These are phyloP conservation scores for Hypoxylon cercidicola DNA, from an alignment of 495 filamentous ascomycete species.

Conservation along the genomic window DNA sequence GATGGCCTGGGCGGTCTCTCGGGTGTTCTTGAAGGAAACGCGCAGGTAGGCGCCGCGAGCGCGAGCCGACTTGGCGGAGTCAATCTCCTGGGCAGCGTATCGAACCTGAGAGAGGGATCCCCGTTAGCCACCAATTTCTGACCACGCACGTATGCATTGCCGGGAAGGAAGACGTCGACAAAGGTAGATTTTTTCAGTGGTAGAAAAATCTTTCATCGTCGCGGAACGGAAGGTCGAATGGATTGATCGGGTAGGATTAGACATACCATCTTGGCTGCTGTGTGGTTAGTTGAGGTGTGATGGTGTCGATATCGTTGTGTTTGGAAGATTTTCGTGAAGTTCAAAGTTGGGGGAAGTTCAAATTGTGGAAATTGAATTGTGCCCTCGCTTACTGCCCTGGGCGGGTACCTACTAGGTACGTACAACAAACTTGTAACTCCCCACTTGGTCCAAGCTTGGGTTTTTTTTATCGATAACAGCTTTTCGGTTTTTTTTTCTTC, in stretches of 20 bases:
- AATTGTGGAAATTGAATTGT: conserved; percentile 51
- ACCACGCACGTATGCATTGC: neutral
- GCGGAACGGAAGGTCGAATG: conserved; percentile 2
- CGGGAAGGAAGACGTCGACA: conserved; percentile 1
- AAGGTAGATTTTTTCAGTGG: neutral
- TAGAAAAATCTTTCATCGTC: conserved; percentile 12
- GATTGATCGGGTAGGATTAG: conserved; percentile 2
- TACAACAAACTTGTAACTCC: conserved; percentile 7
- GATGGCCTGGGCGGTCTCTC: conserved; percentile 98
- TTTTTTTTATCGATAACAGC: conserved; percentile 25
- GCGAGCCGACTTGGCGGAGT: conserved; percentile 91
- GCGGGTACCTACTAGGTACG: too few species aligned
- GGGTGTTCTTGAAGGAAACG: conserved; percentile 99
- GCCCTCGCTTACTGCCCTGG: conserved; percentile 47
- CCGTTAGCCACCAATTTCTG: conserved; percentile 49
- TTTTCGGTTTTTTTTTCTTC: neutral
- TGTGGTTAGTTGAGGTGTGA: conserved; percentile 43
- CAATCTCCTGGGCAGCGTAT: conserved; percentile 93
- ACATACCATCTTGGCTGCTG: conserved; percentile 50
- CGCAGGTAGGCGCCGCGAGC: conserved; percentile 98
- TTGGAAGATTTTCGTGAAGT: conserved; percentile 47
- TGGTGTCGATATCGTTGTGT: conserved; percentile 46
- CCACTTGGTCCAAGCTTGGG: conserved; percentile 17
- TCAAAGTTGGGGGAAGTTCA: conserved; percentile 41
- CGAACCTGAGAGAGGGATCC: conserved; percentile 75